Conservation (phyloP, 805 yeast genomes). For the Pichia eremophila region DNA sequence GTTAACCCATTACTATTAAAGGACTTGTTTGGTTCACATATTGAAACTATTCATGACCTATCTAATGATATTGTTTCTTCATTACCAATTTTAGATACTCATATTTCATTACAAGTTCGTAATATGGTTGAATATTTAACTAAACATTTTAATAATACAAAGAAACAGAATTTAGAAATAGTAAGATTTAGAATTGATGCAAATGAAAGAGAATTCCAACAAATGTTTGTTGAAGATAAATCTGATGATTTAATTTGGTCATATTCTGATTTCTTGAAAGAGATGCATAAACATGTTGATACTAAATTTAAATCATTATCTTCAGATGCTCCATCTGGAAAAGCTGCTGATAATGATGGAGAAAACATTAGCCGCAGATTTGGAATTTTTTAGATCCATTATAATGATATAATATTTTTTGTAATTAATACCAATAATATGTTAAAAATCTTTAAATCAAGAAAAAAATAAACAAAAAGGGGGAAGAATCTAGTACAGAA, state of each 20-base stretch:
- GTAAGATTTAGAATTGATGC: constrained; percentile 60
- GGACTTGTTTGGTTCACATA: constrained; percentile 61
- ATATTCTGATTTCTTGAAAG: constrained; percentile 57
- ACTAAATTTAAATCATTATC: constrained; percentile 30
- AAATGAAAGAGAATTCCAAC: constrained; percentile 45
- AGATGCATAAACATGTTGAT: constrained; percentile 56
- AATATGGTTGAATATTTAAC: constrained; percentile 51
- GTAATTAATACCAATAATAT: too few species aligned
- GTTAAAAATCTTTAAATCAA: too few species aligned
- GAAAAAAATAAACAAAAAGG: too few species aligned
- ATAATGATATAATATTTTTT: too few species aligned
- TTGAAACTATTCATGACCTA: constrained; percentile 36
- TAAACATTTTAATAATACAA: constrained; percentile 27
- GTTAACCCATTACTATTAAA: constrained; percentile 57
- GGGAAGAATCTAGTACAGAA: too few species aligned
- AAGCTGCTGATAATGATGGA: constrained; percentile 6
- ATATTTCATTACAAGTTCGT: constrained; percentile 57
- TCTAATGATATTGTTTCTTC: constrained; percentile 36
- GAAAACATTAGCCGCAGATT: constrained; percentile 7
- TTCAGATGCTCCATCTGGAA: neutral
- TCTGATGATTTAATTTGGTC: constrained; percentile 42
- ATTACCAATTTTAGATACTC: constrained; percentile 64
- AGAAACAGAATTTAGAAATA: constrained; percentile 43
- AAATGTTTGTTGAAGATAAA: constrained; percentile 67
- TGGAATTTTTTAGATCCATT: constrained; percentile 5